Evolutionary conservation across 345 rosid genomes (phyloP).

Genomic region (Kandelia obovata): DNA sequence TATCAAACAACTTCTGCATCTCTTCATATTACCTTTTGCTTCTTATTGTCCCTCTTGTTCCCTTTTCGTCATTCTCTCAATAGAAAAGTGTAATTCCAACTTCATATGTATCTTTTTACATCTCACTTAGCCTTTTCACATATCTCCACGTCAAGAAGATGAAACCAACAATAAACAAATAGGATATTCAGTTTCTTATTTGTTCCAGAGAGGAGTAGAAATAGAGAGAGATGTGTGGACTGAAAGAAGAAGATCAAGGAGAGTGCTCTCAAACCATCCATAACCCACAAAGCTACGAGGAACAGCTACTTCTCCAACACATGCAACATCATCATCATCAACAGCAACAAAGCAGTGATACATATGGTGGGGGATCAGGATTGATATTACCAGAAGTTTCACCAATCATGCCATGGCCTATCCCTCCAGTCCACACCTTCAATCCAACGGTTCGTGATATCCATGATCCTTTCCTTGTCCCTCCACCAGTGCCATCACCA

Average conservation of each 20-base stretch:
- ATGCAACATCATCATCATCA: constrained; percentile 24
- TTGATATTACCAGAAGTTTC: constrained; percentile 54
- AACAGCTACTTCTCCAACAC: constrained; percentile 57
- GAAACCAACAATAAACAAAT: background rate
- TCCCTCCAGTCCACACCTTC: constrained; percentile 36
- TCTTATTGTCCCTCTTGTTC: background rate
- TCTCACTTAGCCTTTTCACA: no score
- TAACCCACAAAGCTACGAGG: constrained; percentile 62
- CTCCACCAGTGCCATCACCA: constrained; percentile 45
- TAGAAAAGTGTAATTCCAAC: no score
- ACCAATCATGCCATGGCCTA: constrained; percentile 53
- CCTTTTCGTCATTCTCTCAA: background rate
- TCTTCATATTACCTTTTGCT: background rate
- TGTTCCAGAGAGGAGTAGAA: background rate
- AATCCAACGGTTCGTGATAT: constrained; percentile 32
- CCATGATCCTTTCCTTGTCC: constrained; percentile 62
- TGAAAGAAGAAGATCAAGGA: constrained; percentile 67
- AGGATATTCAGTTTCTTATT: constrained; percentile 14
- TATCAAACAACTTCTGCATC: background rate
- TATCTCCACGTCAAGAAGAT: background rate
- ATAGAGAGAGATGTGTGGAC: constrained; percentile 45
- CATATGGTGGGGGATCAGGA: constrained; percentile 41
- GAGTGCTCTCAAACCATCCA: constrained; percentile 58
- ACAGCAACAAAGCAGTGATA: constrained; percentile 23
- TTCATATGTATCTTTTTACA: no score